Percentiles rank a stretch among this genome's conserved stretches.
Conservation (phyloP, 1,284 basidiomycete species). For the Papiliotrema nemorosa region DNA sequence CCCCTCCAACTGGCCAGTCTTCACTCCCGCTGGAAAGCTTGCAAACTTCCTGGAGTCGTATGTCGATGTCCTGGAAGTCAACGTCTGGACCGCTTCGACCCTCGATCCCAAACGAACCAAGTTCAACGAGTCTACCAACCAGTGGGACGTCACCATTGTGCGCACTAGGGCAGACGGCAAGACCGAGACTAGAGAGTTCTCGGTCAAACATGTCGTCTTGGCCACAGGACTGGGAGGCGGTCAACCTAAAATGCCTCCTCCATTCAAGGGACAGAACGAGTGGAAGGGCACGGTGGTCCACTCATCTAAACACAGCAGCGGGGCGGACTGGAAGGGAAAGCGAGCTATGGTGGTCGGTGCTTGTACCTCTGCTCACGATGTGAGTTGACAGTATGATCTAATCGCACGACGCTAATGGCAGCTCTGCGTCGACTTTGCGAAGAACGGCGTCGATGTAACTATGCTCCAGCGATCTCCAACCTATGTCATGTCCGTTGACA, state of each 20-base stretch:
- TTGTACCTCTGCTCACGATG: conserved; percentile 56
- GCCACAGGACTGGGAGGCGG: conserved; percentile 61
- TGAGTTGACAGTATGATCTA: conserved; percentile 6
- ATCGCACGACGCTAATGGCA: conserved; percentile 2
- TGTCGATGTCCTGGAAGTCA: conserved; percentile 61
- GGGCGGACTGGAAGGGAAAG: conserved; percentile 57
- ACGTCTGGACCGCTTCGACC: conserved; percentile 61
- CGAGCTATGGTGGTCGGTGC: conserved; percentile 62
- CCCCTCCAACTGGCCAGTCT: conserved; percentile 36
- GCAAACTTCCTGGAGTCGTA: conserved; percentile 68
- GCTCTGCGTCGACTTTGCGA: conserved; percentile 53
- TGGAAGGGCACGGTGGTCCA: conserved; percentile 60
- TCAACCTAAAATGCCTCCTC: conserved; percentile 54
- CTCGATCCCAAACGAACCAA: conserved; percentile 50
- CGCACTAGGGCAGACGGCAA: conserved; percentile 48
- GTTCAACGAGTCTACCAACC: conserved; percentile 53
- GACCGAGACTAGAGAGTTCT: conserved; percentile 51
- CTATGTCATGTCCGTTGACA: conserved; percentile 59
- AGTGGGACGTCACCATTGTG: conserved; percentile 58
- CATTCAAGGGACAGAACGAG: conserved; percentile 50
- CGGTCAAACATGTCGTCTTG: conserved; percentile 54
- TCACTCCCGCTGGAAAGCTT: conserved; percentile 52
- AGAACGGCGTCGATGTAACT: conserved; percentile 57
- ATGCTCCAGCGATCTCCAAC: conserved; percentile 63
- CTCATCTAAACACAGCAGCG: conserved; percentile 56